Evolutionary conservation across 2,329 filamentous ascomycete species (phyloP), one percentile per base, ranked within the genome.

Genomic region (Paradendryphiella salina): DNA sequence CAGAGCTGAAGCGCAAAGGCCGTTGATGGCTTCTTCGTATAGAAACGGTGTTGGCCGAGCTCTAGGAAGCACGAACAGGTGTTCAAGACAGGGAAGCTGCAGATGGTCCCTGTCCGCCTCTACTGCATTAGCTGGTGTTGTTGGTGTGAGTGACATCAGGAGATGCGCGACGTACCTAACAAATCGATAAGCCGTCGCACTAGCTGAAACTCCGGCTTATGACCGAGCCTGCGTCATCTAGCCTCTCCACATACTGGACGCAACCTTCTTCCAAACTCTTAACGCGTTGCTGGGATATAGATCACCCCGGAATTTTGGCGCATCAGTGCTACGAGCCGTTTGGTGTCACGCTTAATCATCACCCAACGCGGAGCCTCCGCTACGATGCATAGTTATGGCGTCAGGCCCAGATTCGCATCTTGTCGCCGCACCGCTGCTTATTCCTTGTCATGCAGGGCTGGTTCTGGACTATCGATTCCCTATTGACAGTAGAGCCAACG

Each of bases 381-480:
- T 51, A 50, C 46, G 47, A 26, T 44, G 45, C 31, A 60, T 58
- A n/a, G n/a, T n/a, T n/a, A 60, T 58, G 57, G 52, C 58, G 43
- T 57, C 50, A 47, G 42, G 14, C 36, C 14, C 33, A 41, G 34
- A 31, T 33, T 13, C 44, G 20, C 17, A 39, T 34, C 18, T 26
- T 41, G 21, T 37, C n/a, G 34, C 41, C 18, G 34, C 38, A 32
- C 14, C 23, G 14, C 29, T 38, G 31, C 46, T 46, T 39, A 31
- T 52, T 40, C 41, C 31, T 43, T 8, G 8, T 17, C 43, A 26
- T 50, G 46, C 40, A 50, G 11, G 18, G 44, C 20, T 33, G 34
- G 38, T 45, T 43, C 20, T 40, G 49, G 49, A 48, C 28, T 60
- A 59, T 55, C 29, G 54, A 56, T 29, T 56, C 37, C 45, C 38